phyloP scores from a whole-genome alignment of 164 flowering plant species.

The Aristolochia californica region DNA sequence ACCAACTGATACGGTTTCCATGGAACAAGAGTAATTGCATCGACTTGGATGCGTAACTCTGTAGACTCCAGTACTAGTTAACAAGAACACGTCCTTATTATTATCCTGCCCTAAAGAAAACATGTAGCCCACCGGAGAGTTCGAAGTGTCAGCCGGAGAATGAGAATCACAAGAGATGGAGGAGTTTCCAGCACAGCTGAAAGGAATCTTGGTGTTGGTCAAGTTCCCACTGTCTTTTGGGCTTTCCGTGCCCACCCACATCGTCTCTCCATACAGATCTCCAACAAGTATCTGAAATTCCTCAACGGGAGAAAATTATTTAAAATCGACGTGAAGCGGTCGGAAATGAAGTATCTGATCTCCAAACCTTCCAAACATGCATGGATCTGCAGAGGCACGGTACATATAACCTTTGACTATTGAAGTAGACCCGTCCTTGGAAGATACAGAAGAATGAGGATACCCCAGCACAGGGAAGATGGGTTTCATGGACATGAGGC shows the following conservation, averaged over 20 bases:
- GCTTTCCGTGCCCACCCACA: conserved; percentile 68
- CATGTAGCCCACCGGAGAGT: conserved; percentile 53
- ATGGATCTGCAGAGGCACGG: conserved; percentile 70
- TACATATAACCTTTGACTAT: conserved; percentile 76
- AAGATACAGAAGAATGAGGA: conserved; percentile 47
- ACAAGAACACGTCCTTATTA: conserved; percentile 44
- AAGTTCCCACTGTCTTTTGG: conserved; percentile 75
- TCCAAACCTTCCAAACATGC: conserved; percentile 74
- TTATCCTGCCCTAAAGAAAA: conserved; percentile 86
- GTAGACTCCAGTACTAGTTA: conserved; percentile 72
- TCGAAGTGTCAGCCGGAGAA: conserved; percentile 27
- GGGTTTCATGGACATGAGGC: conserved; percentile 35
- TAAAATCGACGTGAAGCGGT: neutral
- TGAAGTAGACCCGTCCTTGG: conserved; percentile 59
- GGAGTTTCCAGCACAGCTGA: conserved; percentile 56
- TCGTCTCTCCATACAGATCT: conserved; percentile 48
- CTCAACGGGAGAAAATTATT: conserved; percentile 2
- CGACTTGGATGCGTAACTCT: conserved; percentile 73
- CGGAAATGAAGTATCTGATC: neutral
- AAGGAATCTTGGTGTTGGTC: conserved; percentile 28
- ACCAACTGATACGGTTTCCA: conserved; percentile 34
- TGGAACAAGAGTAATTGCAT: conserved; percentile 67
- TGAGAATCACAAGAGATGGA: conserved; percentile 45
- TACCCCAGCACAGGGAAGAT: conserved; percentile 82
- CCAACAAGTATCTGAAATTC: conserved; percentile 82